Conservation (phyloP, 2,329 filamentous ascomycete species). For the Decorospora gaudefroyi region DNA sequence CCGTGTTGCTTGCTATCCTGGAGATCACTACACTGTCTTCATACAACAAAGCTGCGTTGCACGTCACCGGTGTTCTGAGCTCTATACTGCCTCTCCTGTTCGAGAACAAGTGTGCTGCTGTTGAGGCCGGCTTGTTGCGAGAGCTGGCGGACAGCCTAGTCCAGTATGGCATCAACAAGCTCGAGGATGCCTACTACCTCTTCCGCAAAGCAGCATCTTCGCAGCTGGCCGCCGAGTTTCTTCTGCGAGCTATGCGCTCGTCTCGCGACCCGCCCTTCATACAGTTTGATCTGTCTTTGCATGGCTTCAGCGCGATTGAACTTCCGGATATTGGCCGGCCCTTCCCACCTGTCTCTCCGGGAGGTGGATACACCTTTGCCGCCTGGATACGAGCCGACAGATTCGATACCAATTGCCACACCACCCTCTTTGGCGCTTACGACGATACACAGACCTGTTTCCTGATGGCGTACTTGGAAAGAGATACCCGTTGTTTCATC, state of each 20-base stretch:
- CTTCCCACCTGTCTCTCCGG: slow-evolving; percentile 78
- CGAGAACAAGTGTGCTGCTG: slow-evolving; percentile 40
- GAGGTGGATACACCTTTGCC: slow-evolving; percentile 83
- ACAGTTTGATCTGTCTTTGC: slow-evolving; percentile 87
- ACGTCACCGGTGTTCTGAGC: slow-evolving; percentile 45
- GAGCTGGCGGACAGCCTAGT: slow-evolving; percentile 71
- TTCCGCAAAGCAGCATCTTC: slow-evolving; percentile 61
- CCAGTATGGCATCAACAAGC: slow-evolving; percentile 73
- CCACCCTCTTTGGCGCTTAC: slow-evolving; percentile 93
- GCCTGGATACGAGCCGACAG: slow-evolving; percentile 87
- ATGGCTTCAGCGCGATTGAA: slow-evolving; percentile 90
- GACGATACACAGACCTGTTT: slow-evolving; percentile 93
- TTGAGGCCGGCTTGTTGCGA: slow-evolving; percentile 56
- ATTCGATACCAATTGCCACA: slow-evolving; percentile 84
- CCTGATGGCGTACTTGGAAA: slow-evolving; percentile 88
- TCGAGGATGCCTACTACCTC: slow-evolving; percentile 83
- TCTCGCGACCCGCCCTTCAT: slow-evolving; percentile 83
- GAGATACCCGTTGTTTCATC: slow-evolving; percentile 91
- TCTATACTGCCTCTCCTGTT: slow-evolving; percentile 44
- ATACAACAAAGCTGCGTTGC: slow-evolving; percentile 46
- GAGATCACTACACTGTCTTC: slow-evolving; percentile 43
- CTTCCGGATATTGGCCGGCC: slow-evolving; percentile 79
- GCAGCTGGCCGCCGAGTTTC: slow-evolving; percentile 65
- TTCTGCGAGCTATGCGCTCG: slow-evolving; percentile 71
- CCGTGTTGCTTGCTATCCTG: slow-evolving; percentile 44